Percentiles rank a stretch among this genome's conserved stretches.
These are phyloP conservation scores for Lindgomyces ingoldianus DNA, from an alignment of 495 filamentous ascomycete species.

Conservation along the genomic window DNA sequence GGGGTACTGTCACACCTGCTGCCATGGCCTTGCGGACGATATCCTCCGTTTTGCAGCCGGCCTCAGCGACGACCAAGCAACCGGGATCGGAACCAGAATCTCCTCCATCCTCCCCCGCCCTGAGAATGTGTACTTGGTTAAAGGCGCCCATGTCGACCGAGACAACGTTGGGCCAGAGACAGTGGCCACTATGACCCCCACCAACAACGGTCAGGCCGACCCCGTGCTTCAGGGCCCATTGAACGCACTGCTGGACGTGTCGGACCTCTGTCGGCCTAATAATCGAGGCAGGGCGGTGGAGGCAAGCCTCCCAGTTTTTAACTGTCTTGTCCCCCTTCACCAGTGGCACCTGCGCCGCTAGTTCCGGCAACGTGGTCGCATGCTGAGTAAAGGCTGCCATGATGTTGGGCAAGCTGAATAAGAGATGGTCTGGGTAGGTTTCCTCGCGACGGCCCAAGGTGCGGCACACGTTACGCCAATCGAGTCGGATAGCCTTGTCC, in stretches of 20 bases:
- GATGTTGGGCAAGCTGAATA: constrained; percentile 55
- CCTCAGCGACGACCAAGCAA: constrained; percentile 53
- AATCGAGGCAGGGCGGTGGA: constrained; percentile 50
- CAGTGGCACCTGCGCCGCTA: constrained; percentile 53
- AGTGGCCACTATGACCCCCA: constrained; percentile 63
- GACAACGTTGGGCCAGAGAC: constrained; percentile 56
- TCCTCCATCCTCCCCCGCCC: constrained; percentile 37
- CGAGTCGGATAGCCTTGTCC: constrained; percentile 45
- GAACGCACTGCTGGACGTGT: constrained; percentile 59
- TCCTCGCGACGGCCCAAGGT: constrained; percentile 51
- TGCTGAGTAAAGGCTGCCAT: constrained; percentile 58
- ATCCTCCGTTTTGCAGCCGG: constrained; percentile 59
- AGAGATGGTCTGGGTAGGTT: constrained; percentile 48
- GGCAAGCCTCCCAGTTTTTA: constrained; percentile 58
- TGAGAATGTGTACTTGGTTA: constrained; percentile 53
- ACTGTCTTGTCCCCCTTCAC: constrained; percentile 43
- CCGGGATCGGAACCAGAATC: constrained; percentile 38
- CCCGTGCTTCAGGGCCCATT: constrained; percentile 58
- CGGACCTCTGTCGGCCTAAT: constrained; percentile 52
- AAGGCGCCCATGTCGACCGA: constrained; percentile 62
- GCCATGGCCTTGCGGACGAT: constrained; percentile 56
- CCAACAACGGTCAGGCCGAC: constrained; percentile 57
- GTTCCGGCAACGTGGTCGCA: constrained; percentile 52
- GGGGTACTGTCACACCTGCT: constrained; percentile 56
- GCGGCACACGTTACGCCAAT: constrained; percentile 59